Base-by-base conservation (phyloP, 495 filamentous ascomycete species). In the Saxophila tyrrhenica region DNA sequence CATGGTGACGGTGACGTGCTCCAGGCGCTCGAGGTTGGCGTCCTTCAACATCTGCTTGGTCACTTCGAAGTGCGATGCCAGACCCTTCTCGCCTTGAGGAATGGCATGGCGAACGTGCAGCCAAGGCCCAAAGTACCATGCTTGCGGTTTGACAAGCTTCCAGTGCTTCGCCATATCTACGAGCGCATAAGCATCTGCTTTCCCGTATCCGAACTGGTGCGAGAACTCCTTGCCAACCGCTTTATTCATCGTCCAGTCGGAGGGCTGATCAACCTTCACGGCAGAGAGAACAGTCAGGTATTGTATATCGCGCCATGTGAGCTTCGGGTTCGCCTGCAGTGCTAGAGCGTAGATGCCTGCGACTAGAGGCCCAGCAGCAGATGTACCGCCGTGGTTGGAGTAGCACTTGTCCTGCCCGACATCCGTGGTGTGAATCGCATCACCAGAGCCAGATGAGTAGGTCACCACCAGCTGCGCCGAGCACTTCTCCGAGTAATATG, bases 1-100 rank as follows among this genome's bases (percentile, higher is more conserved):
- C 91, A 97, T 98, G 1, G 90, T 97, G 44, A 98, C 83, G 32
- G 90, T 95, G 52, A 98, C 84, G 71, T 98, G 92, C 69, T 98
- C 92, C 17, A 98, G 59, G 10, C 82, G 76, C 62, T 82, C 85
- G 10, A 98, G 67, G 64, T 98, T 98, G 45, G 91, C 89, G 16
- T 79, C 72, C 58, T 82, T 75, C 19, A 95, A 70, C 74, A 86
- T 84, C 11, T 86, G 77, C 35, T 75, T 62, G 11, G 86, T 95
- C 47, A 97, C 81, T 39, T 84, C 78, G 59, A 90, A 92, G 23
- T 72, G 74, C 51, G 86, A 86, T 9, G 84, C 76, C 38, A 98
- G 71, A 9, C 92, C 92, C 56, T 84, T 67, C 32, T 85, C 77
- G 8, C 94, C 94, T 67, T 98, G 81, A 9, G 92, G 94, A 58